Conservation (phyloP, 495 filamentous ascomycete species). For the Lichina pygmaea region DNA sequence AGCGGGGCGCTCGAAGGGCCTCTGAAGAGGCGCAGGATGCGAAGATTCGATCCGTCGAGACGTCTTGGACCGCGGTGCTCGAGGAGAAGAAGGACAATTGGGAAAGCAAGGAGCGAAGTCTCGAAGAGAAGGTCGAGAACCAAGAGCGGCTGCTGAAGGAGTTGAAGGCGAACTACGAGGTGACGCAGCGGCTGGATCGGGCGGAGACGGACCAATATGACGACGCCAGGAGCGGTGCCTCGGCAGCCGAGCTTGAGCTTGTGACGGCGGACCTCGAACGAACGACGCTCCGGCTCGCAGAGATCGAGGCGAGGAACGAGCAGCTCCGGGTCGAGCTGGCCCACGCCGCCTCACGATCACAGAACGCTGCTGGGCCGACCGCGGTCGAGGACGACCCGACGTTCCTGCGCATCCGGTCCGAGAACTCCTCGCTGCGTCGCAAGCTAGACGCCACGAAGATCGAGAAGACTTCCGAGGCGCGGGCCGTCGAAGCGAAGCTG, state of each 20-base stretch:
- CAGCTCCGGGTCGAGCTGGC: slow-evolving; percentile 75
- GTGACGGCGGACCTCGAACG: slow-evolving; percentile 74
- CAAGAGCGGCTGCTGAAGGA: slow-evolving; percentile 84
- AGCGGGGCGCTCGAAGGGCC: slow-evolving; percentile 40
- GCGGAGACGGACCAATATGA: slow-evolving; percentile 30
- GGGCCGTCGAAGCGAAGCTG: slow-evolving; percentile 43
- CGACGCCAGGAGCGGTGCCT: slow-evolving; percentile 33
- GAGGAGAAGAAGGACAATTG: slow-evolving; percentile 90
- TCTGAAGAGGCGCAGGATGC: slow-evolving; percentile 52
- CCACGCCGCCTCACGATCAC: slow-evolving; percentile 52
- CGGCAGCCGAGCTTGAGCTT: slow-evolving; percentile 79
- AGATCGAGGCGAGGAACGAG: slow-evolving; percentile 86
- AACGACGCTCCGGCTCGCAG: slow-evolving; percentile 61
- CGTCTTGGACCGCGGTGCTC: slow-evolving; percentile 76
- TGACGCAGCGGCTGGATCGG: slow-evolving; percentile 65
- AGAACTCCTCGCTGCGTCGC: slow-evolving; percentile 71
- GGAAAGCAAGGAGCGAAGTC: slow-evolving; percentile 73
- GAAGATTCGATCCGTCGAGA: slow-evolving; percentile 63
- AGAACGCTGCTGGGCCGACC: slow-evolving; percentile 21
- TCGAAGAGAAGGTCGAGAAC: slow-evolving; percentile 82
- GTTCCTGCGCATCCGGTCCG: slow-evolving; percentile 62
- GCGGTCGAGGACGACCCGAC: slow-evolving; percentile 60
- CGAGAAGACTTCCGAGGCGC: slow-evolving; percentile 55
- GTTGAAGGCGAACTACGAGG: slow-evolving; percentile 90
- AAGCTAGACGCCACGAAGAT: slow-evolving; percentile 60